Conservation (phyloP, 2,329 filamentous ascomycete genomes). For the Curvularia sp. region DNA sequence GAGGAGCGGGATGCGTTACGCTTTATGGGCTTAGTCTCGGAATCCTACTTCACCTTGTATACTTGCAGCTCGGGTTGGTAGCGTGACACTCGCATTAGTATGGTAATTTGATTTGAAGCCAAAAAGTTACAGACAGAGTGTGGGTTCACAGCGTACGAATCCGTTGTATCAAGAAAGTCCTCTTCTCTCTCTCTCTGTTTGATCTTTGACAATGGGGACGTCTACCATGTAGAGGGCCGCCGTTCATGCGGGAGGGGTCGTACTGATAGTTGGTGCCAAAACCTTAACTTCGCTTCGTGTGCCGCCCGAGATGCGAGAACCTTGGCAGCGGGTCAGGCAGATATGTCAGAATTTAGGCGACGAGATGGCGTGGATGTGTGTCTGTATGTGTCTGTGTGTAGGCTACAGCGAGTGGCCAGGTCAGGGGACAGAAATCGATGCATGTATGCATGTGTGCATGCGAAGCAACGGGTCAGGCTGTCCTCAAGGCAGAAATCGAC, state of each 20-base stretch:
- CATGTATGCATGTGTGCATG: constrained; percentile 5
- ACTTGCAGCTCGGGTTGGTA: not conserved
- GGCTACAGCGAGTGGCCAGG: not conserved
- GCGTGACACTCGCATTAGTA: not conserved
- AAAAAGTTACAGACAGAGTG: no score
- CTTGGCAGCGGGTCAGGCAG: constrained; percentile 5
- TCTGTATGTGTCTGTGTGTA: not conserved
- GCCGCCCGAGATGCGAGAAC: not conserved
- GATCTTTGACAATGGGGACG: not conserved
- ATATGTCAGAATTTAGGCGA: not conserved
- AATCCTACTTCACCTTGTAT: not conserved
- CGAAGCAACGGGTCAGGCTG: constrained; percentile 15
- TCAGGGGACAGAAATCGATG: not conserved
- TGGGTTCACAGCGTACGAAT: not conserved
- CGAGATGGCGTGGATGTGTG: not conserved
- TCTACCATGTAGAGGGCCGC: no score
- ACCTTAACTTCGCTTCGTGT: not conserved
- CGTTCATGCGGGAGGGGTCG: no score
- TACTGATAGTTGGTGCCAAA: no score
- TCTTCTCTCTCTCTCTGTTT: not conserved
- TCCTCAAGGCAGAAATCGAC: constrained; percentile 15
- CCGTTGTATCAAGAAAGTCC: not conserved
- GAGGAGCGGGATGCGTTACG: not conserved
- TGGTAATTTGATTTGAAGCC: not conserved
- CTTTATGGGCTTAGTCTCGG: not conserved